Conservation (phyloP, 495 filamentous ascomycete genomes). For the Lindgomyces ingoldianus region DNA sequence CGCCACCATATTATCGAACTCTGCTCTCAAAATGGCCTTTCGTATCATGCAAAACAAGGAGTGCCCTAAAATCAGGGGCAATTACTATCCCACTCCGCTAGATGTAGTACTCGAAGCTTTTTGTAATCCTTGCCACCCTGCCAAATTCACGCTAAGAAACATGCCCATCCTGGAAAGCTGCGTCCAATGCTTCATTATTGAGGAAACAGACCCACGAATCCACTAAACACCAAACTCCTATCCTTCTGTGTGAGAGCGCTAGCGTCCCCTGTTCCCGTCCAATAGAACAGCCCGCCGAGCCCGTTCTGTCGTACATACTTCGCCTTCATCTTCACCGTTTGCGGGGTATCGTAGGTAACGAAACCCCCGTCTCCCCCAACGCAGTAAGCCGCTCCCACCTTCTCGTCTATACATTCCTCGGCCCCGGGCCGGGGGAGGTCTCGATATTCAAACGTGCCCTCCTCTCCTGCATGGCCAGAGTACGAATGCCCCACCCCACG, state of each 20-base stretch:
- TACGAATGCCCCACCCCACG: constrained; percentile 64
- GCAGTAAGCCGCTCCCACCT: constrained; percentile 72
- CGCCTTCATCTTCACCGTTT: constrained; percentile 82
- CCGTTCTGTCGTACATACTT: constrained; percentile 73
- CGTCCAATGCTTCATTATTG: constrained; percentile 20
- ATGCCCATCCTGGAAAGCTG: constrained; percentile 7
- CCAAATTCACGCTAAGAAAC: background rate
- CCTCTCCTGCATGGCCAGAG: constrained; percentile 67
- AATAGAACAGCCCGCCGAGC: constrained; percentile 86
- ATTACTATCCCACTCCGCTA: no score
- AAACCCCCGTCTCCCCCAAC: constrained; percentile 81
- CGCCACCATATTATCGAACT: no score
- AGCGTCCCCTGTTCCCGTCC: constrained; percentile 82
- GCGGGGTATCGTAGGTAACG: constrained; percentile 81
- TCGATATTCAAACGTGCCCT: constrained; percentile 81
- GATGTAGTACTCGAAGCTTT: background rate
- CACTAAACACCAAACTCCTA: constrained; percentile 64
- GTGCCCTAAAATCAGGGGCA: no score
- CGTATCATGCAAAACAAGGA: background rate
- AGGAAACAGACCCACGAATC: constrained; percentile 38
- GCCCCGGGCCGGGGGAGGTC: constrained; percentile 71
- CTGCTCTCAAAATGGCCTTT: background rate
- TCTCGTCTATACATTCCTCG: constrained; percentile 68
- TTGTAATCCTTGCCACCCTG: background rate
- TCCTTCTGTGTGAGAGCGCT: constrained; percentile 41